Percentiles rank a stretch among this genome's conserved stretches.
These are phyloP conservation scores for Blastocrithidia nonstop DNA, from an alignment of 208 protist species.

Conservation along the genomic window DNA sequence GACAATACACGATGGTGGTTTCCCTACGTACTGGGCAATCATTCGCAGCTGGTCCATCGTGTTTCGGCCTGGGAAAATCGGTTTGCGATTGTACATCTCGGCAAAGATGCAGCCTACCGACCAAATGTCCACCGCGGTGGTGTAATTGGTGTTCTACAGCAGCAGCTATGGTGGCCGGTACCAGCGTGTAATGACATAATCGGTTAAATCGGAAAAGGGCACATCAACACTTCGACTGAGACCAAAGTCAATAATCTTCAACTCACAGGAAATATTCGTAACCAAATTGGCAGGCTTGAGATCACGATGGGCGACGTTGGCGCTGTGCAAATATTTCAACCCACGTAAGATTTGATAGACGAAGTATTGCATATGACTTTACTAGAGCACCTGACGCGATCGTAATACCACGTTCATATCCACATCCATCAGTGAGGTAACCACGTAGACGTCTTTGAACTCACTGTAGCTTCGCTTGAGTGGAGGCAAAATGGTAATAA, in stretches of 20 bases:
- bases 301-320: constrained; percentile 82
- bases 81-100: constrained; percentile 90
- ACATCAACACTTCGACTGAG: constrained; percentile 77
- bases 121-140: constrained; percentile 84
- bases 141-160: constrained; percentile 80
- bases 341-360: constrained; percentile 82
- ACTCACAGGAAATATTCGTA: constrained; percentile 65
- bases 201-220: constrained; percentile 61
- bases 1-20: constrained; percentile 82
- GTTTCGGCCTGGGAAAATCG: constrained; percentile 77
- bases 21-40: constrained; percentile 86
- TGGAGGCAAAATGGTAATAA: constrained; percentile 89
- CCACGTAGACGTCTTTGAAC: constrained; percentile 92
- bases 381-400: constrained; percentile 83
- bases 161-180: constrained; percentile 90
- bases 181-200: constrained; percentile 91
- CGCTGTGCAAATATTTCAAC: constrained; percentile 81
- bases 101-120: constrained; percentile 92
- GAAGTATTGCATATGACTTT: constrained; percentile 75
- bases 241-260: constrained; percentile 89
- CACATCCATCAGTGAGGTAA: constrained; percentile 94
- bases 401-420: constrained; percentile 91
- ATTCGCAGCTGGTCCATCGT: constrained; percentile 88
- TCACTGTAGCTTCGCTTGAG: constrained; percentile 71
- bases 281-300: constrained; percentile 85